phyloP scores from a whole-genome alignment of 768 basidiomycete species.

The Calocera viscosa region DNA sequence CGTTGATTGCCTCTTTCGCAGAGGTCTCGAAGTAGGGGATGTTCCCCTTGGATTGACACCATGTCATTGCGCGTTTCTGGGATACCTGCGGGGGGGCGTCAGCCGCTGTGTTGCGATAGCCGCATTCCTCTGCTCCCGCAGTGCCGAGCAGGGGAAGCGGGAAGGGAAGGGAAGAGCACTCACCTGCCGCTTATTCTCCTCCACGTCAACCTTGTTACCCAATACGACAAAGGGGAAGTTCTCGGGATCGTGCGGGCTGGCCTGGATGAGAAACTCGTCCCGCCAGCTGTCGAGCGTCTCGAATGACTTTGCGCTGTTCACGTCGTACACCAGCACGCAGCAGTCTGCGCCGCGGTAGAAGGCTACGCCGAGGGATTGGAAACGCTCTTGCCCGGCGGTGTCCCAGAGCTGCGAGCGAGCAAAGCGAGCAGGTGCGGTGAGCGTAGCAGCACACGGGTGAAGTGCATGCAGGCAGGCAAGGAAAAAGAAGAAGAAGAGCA shows the following conservation, averaged over 20 bases:
- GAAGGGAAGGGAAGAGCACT: conserved; percentile 17
- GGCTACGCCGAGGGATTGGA: conserved; percentile 96
- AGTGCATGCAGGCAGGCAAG: conserved; percentile 1
- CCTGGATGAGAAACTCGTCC: conserved; percentile 98
- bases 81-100: conserved; percentile 70
- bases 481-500: background rate
- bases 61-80: conserved; percentile 99
- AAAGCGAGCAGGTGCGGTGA: conserved; percentile 6
- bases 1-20: conserved; percentile 99
- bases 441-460: too few species aligned
- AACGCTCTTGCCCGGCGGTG: conserved; percentile 97
- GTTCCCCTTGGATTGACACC: conserved; percentile 99
- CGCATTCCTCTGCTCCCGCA: too few species aligned
- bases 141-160: conserved; percentile 7
- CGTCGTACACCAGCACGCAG: conserved; percentile 97
- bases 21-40: conserved; percentile 99
- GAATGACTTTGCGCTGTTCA: conserved; percentile 96
- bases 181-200: conserved; percentile 96
- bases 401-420: conserved; percentile 73
- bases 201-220: conserved; percentile 99
- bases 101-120: too few species aligned
- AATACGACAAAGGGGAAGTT: conserved; percentile 99
- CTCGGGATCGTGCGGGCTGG: conserved; percentile 96
- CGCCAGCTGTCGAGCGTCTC: conserved; percentile 99
- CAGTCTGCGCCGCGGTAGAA: conserved; percentile 99